A percentile compares a stretch with the other conserved stretches of the same genome.
Evolutionary conservation across 495 filamentous ascomycete genomes (phyloP).

Genomic region (Neurospora discreta): DNA sequence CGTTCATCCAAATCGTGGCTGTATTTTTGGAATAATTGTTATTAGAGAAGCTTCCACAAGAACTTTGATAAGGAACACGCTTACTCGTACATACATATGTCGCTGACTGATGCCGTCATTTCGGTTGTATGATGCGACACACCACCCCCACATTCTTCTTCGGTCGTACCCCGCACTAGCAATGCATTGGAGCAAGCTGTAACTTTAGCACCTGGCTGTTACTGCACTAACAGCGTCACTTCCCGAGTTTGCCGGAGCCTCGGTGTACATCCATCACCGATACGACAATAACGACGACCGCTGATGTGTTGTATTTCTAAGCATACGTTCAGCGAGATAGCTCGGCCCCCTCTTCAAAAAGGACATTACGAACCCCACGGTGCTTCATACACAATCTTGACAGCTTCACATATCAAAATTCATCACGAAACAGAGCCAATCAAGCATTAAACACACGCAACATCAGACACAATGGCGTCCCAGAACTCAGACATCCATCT

Average conservation of each 20-base stretch:
- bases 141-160: not conserved
- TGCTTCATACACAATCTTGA: not conserved
- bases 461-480: constrained; percentile 10
- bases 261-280: not conserved
- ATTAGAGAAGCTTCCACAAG: not conserved
- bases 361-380: not conserved
- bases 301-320: not conserved
- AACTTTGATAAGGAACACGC: not conserved
- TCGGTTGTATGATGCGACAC: not conserved
- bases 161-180: not conserved
- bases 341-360: not conserved
- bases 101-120: not conserved
- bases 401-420: not conserved
- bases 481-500: constrained; percentile 28
- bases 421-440: not conserved
- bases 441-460: not conserved
- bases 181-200: not conserved
- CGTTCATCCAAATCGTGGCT: not conserved
- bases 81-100: no score
- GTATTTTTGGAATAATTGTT: not conserved
- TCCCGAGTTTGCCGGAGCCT: not conserved
- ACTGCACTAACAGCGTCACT: not conserved
- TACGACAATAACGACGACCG: not conserved
- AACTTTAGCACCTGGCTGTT: not conserved
- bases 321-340: not conserved